phyloP scores from a whole-genome alignment of 305 asterid genomes.

The Solanum hybrid region DNA sequence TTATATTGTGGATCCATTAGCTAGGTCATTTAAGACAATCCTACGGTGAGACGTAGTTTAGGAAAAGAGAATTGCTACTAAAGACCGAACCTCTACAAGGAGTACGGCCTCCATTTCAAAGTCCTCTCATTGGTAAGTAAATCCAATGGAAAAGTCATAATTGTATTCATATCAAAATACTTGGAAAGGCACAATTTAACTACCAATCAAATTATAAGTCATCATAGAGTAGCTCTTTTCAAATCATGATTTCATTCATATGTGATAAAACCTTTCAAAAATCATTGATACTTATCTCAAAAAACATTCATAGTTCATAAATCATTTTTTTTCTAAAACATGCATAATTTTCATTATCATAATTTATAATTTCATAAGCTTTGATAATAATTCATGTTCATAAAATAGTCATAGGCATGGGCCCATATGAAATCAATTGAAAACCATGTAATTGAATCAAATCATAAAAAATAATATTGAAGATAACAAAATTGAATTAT shows the following conservation, averaged over 20 bases:
- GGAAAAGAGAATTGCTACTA: not conserved
- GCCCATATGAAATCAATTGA: not conserved
- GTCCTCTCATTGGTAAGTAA: not conserved
- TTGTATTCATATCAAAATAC: not conserved
- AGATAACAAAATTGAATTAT: not conserved
- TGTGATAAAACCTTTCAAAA: not conserved
- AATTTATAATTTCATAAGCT: not conserved
- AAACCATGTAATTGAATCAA: not conserved
- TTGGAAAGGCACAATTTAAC: not conserved
- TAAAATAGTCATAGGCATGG: not conserved
- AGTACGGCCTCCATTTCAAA: not conserved
- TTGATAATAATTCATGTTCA: not conserved
- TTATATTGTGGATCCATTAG: not conserved
- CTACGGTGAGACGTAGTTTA: not conserved
- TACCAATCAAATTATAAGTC: not conserved
- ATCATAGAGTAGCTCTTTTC: not conserved
- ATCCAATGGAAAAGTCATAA: not conserved
- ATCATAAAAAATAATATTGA: not conserved
- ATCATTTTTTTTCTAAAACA: not conserved
- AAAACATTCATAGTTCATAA: not conserved
- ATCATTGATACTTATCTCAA: not conserved
- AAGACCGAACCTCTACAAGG: not conserved
- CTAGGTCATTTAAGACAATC: not conserved
- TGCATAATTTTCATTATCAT: not conserved
- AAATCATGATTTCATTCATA: not conserved